Evolutionary conservation across 2,329 filamentous ascomycete species (phyloP), one percentile per base, ranked within the genome.

Genomic region (Sarocladium strictum): DNA sequence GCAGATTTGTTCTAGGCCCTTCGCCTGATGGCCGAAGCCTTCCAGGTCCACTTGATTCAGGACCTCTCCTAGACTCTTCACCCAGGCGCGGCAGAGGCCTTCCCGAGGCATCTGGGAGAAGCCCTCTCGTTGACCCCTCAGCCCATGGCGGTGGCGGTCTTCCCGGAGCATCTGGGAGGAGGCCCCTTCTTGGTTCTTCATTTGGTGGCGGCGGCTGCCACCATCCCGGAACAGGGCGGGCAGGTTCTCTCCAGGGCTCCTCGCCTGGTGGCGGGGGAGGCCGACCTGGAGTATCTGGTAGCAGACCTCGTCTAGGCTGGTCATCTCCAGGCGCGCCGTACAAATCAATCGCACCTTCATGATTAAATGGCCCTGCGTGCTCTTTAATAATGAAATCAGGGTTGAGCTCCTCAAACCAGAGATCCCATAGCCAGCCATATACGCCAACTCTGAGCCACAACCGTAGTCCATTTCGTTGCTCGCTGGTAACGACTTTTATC

Each of bases 371-470:
- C 3, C 40, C 40, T 23, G 40, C 40, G 21, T 43, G 40, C 40
- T 43, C 40, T 17, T 43, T 19, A 43, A 23, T 23, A 11, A 6
- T 21, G 15, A 21, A 24, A 21, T 43, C 40, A 24, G 40, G 40
- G 21, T 43, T 43, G 17, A 43, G 17, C 40, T 43, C 17, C 11
- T 23, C 21, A 43, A 43, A 43, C 40, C 40, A 43, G 9, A 43
- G 40, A 43, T 24, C 40, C 40, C 17, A 43, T 4, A 43, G 40
- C 40, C 21, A 21, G 17, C 21, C 17, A 24, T 43, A 43, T 9
- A 43, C 40, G 40, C 21, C 40, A 43, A 43, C 40, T 43, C 40
- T 43, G 17, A 43, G 21, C 40, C 40, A 43, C 17, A 43, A 43
- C 17, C 40, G 17, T 24, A 21, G 17, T 15, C 21, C 17, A 43